phyloP scores from a whole-genome alignment of 1,139 yeast genomes.

The Ogataea hybrid region DNA sequence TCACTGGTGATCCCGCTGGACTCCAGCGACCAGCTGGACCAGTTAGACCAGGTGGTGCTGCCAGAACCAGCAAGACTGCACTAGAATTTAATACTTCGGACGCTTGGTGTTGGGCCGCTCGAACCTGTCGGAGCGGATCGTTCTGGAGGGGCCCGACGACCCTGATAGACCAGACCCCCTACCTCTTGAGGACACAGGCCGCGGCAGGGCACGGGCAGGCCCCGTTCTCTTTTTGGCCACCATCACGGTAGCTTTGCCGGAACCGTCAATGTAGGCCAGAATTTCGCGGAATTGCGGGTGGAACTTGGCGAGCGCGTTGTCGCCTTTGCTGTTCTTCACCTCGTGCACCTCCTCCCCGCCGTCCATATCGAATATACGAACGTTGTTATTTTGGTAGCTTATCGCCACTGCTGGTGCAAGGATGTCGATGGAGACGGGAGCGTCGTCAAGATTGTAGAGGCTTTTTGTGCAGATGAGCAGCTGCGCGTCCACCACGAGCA shows the following conservation, averaged over 20 bases:
- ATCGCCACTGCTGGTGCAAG: constrained; percentile 41
- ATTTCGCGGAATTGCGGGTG: constrained; percentile 15
- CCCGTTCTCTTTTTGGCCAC: constrained; percentile 11
- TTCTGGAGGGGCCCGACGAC: background rate
- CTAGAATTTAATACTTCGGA: constrained; percentile 3
- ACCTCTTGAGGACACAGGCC: constrained; percentile 2
- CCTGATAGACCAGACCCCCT: background rate
- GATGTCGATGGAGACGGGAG: constrained; percentile 45
- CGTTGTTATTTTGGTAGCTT: constrained; percentile 12
- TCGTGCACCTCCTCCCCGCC: constrained; percentile 34
- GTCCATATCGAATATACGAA: constrained; percentile 38
- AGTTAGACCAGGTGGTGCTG: constrained; percentile 16
- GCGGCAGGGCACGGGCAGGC: constrained; percentile 1
- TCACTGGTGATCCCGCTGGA: constrained; percentile 26
- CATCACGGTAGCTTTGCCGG: constrained; percentile 16
- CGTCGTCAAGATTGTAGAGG: constrained; percentile 68
- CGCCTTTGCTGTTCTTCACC: constrained; percentile 36
- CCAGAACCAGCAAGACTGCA: constrained; percentile 20
- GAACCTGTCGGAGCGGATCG: background rate
- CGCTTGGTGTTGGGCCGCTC: constrained; percentile 5
- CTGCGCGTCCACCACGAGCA: constrained; percentile 86
- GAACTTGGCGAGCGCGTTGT: constrained; percentile 15
- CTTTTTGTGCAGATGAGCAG: constrained; percentile 71
- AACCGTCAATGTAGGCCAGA: constrained; percentile 17
- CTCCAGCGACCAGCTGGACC: constrained; percentile 4